Conservation (phyloP, 2,329 filamentous ascomycete species). For the Teratosphaeria zuluensis region DNA sequence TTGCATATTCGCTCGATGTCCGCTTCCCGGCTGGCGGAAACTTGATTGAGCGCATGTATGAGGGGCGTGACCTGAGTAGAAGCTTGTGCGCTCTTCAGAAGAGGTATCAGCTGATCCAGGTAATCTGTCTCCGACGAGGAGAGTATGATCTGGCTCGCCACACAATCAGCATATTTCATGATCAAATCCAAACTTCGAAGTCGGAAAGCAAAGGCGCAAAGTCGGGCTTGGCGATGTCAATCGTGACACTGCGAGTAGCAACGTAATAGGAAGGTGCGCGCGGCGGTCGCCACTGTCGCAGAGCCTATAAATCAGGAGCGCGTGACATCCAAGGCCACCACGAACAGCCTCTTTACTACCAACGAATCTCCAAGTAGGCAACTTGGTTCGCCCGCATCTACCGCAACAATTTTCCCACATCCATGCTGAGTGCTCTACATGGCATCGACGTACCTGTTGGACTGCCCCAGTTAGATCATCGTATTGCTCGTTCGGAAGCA, state of each 20-base stretch:
- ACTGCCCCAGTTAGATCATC: conserved; percentile 41
- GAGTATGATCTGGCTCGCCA: conserved; percentile 64
- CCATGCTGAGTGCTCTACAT: not conserved
- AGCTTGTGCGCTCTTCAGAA: conserved; percentile 77
- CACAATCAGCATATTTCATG: not conserved
- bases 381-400: no score
- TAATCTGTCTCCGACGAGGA: conserved; percentile 88
- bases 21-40: conserved; percentile 74
- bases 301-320: no score
- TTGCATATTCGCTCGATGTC: conserved; percentile 94
- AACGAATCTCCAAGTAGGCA: no score
- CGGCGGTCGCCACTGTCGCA: not conserved
- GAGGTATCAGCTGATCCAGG: conserved; percentile 87
- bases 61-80: conserved; percentile 58
- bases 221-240: not conserved
- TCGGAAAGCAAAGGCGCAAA: no score
- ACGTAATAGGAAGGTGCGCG: not conserved
- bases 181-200: not conserved
- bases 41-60: conserved; percentile 67
- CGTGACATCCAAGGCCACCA: no score
- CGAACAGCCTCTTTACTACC: no score
- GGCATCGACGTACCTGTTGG: conserved; percentile 35
- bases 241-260: not conserved
- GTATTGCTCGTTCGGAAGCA: conserved; percentile 30
- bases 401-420: no score